Conservation (phyloP, 2,329 filamentous ascomycete genomes). For the Claviceps fusiformis region DNA sequence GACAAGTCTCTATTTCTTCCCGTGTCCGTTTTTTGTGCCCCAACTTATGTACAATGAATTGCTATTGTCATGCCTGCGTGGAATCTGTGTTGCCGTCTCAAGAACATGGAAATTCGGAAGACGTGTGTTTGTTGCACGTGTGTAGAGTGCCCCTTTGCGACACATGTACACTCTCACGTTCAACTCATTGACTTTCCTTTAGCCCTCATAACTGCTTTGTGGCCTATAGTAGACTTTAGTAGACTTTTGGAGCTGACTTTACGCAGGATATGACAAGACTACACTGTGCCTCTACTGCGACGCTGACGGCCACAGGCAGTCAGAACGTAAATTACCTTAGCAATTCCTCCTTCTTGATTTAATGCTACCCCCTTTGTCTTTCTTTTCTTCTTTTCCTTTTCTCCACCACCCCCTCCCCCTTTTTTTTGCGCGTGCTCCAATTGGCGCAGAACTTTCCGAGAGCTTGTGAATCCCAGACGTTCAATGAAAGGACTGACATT, state of each 20-base stretch:
- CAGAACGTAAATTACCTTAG: conserved; percentile 25
- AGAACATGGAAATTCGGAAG: not conserved
- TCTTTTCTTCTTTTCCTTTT: no score
- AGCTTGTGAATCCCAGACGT: not conserved
- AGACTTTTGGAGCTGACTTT: not conserved
- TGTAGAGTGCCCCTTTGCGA: not conserved
- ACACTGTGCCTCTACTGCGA: conserved; percentile 41
- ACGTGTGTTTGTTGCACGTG: not conserved
- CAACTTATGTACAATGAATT: not conserved
- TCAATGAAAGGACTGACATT: conserved; percentile 16
- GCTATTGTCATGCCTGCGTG: not conserved
- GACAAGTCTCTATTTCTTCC: not conserved
- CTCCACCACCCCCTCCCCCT: fast-evolving
- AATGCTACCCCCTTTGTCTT: no score
- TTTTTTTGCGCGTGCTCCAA: not conserved
- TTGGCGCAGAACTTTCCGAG: not conserved
- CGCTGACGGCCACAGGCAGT: conserved; percentile 33
- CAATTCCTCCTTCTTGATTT: not conserved
- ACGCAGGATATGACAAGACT: conserved; percentile 36
- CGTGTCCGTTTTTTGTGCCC: not conserved
- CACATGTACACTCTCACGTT: not conserved
- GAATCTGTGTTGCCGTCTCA: not conserved
- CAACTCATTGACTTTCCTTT: not conserved
- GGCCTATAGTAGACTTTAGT: no score
- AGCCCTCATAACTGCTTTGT: not conserved